Percentiles rank a stretch among this genome's conserved stretches.
Conservation (phyloP, 139 green algal genomes). For the Bryopsis sp. region DNA sequence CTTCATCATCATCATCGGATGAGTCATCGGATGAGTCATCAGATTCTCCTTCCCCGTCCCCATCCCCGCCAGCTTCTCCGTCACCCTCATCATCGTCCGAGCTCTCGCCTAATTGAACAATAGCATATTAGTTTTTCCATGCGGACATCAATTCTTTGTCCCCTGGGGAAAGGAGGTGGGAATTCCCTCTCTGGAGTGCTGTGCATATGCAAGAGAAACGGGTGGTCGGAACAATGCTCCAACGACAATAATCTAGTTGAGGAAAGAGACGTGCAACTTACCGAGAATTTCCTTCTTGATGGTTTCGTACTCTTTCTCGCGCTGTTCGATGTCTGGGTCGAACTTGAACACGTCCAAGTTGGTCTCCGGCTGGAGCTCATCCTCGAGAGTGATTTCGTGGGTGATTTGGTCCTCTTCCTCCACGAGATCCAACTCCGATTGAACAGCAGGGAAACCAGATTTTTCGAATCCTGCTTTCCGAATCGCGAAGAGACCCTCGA, state of each 20-base stretch:
- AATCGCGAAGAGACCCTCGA: conserved; percentile 87
- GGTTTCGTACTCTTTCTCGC: conserved; percentile 74
- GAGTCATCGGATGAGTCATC: background rate
- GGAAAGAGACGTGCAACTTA: conserved; percentile 21
- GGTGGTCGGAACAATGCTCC: no score
- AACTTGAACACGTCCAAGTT: conserved; percentile 84
- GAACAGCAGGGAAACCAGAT: conserved; percentile 51
- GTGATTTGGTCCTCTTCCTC: conserved; percentile 94
- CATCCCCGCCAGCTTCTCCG: conserved; percentile 20
- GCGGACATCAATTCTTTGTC: no score
- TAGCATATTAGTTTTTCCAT: no score
- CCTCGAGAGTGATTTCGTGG: conserved; percentile 79
- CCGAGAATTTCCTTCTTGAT: conserved; percentile 84
- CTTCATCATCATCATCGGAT: conserved; percentile 1
- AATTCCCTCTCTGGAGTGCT: no score
- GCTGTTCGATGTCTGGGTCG: conserved; percentile 61
- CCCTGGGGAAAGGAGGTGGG: no score
- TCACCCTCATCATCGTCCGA: conserved; percentile 29
- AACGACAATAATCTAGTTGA: background rate
- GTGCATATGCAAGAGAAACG: no score
- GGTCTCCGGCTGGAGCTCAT: conserved; percentile 56
- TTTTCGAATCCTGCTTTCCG: conserved; percentile 74
- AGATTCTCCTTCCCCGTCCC: conserved; percentile 26
- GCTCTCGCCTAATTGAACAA: background rate
- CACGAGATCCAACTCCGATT: conserved; percentile 82